Evolutionary conservation across 345 rosid genomes (phyloP).

Genomic region (Lagerstroemia speciosa): DNA sequence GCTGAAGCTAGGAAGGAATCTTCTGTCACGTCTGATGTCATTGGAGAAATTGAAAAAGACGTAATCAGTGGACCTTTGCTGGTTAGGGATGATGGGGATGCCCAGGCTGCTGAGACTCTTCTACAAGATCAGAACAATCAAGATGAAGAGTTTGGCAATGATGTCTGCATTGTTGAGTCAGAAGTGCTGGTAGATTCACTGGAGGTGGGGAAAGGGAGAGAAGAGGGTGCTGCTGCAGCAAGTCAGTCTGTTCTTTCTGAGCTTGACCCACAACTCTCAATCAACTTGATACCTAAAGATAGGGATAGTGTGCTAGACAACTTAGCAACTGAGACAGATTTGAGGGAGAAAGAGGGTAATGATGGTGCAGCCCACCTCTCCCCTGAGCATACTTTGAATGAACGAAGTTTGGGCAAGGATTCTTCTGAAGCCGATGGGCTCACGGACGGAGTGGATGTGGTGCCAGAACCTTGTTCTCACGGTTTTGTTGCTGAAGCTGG

Average conservation of each 20-base stretch:
- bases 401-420: constrained; percentile 14
- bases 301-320: constrained; percentile 15
- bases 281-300: constrained; percentile 13
- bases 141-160: constrained; percentile 15
- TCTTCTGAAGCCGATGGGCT: constrained; percentile 14
- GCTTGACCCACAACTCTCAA: constrained; percentile 10
- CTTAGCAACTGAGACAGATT: constrained; percentile 6
- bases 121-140: constrained; percentile 17
- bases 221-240: constrained; percentile 33
- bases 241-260: constrained; percentile 21
- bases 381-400: constrained; percentile 14
- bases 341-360: constrained; percentile 17
- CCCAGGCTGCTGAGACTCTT: constrained; percentile 19
- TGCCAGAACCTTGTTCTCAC: constrained; percentile 20
- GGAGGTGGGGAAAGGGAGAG: constrained; percentile 33
- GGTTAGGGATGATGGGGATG: constrained; percentile 21
- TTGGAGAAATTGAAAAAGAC: constrained; percentile 29
- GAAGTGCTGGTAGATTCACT: constrained; percentile 24
- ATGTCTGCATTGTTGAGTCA: constrained; percentile 11
- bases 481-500: constrained; percentile 13
- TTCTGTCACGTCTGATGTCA: constrained; percentile 22
- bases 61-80: constrained; percentile 17
- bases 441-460: constrained; percentile 15
- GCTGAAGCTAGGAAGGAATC: constrained; percentile 32
- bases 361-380: constrained; percentile 17